phyloP scores from a whole-genome alignment of 768 basidiomycete genomes.

The Boletus pseudopeckii region DNA sequence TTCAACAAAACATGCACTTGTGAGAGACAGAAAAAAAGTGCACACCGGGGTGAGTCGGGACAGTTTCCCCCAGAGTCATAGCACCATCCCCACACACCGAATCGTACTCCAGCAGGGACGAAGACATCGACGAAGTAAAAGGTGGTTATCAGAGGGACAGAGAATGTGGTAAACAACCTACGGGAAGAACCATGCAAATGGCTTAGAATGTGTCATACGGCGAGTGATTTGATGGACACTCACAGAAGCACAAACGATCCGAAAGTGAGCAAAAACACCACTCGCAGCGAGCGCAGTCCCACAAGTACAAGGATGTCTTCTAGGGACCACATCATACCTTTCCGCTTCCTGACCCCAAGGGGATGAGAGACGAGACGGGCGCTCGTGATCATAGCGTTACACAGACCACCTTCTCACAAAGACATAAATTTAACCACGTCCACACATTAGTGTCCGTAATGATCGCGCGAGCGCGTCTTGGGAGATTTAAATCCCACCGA shows the following conservation, averaged over 20 bases:
- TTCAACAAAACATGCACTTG: not conserved
- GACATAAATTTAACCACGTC: not conserved
- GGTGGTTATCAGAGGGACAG: not conserved
- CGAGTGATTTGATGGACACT: not conserved
- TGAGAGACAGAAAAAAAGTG: too few species aligned
- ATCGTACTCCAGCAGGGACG: not conserved
- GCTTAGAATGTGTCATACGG: too few species aligned
- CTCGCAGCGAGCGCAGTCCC: conserved; percentile 1
- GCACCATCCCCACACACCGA: not conserved
- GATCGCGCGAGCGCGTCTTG: not conserved
- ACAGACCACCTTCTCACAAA: not conserved
- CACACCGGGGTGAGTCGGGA: not conserved
- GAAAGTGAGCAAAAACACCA: not conserved
- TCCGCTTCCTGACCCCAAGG: not conserved
- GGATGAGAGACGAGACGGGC: not conserved
- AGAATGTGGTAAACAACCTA: not conserved
- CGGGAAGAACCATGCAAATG: not conserved
- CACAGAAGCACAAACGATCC: not conserved
- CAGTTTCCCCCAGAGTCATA: not conserved
- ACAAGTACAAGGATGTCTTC: not conserved
- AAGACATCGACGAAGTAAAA: not conserved
- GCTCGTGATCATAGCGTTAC: not conserved
- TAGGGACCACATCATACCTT: not conserved
- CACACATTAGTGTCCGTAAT: too few species aligned
- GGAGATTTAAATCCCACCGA: not conserved